phyloP scores from a whole-genome alignment of 2,329 filamentous ascomycete species.

The Pseudogymnoascus sp. region DNA sequence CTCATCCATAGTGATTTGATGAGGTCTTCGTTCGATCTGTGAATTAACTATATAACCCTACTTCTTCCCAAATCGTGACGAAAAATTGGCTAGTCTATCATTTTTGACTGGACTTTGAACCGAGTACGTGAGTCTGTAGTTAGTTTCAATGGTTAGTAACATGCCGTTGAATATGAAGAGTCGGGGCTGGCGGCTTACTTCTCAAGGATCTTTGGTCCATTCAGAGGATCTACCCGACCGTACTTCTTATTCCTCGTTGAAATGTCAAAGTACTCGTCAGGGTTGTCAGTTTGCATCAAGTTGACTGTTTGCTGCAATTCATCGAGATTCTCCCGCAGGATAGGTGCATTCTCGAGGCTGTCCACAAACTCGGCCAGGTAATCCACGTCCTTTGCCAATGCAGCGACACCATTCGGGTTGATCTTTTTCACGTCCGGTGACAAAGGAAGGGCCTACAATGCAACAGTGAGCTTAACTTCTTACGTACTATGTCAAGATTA shows the following conservation, averaged over 20 bases:
- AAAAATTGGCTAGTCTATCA: slow-evolving; percentile 64
- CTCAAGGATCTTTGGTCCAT: slow-evolving; percentile 82
- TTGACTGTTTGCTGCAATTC: slow-evolving; percentile 90
- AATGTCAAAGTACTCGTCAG: slow-evolving; percentile 96
- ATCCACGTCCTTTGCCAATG: slow-evolving; percentile 74
- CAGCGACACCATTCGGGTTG: slow-evolving; percentile 75
- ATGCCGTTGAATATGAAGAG: not conserved
- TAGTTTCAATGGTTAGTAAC: slow-evolving; percentile 13
- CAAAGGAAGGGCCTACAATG: slow-evolving; percentile 36
- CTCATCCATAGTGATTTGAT: not conserved
- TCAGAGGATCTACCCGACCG: slow-evolving; percentile 82
- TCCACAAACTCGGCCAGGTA: slow-evolving; percentile 84
- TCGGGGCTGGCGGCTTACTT: slow-evolving; percentile 53
- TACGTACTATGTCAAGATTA: not conserved
- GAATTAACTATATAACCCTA: slow-evolving; percentile 22
- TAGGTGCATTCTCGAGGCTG: slow-evolving; percentile 74
- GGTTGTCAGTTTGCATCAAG: slow-evolving; percentile 78
- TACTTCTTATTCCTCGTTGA: slow-evolving; percentile 88
- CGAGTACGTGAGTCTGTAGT: slow-evolving; percentile 54
- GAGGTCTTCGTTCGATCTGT: not conserved
- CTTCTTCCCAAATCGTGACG: slow-evolving; percentile 67
- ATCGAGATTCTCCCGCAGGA: slow-evolving; percentile 81
- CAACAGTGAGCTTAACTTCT: not conserved
- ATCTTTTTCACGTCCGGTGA: slow-evolving; percentile 76
- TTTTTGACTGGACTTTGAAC: slow-evolving; percentile 52